A percentile compares a stretch with the other conserved stretches of the same genome.
Evolutionary conservation across 805 yeast genomes (phyloP).

Genomic region (Pichia insulana): DNA sequence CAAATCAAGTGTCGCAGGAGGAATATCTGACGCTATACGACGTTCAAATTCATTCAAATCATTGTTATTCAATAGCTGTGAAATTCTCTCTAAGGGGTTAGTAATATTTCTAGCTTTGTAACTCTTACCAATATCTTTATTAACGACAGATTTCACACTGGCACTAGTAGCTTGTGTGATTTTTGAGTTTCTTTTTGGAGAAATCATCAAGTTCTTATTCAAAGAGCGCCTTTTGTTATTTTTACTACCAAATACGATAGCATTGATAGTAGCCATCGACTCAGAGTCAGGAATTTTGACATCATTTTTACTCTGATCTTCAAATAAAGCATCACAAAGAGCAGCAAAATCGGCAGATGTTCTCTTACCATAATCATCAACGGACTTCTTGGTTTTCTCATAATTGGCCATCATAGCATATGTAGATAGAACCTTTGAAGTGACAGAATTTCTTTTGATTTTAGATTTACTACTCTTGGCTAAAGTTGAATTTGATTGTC

Average conservation of each 20-base stretch:
- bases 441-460: constrained; percentile 55
- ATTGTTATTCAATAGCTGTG: constrained; percentile 35
- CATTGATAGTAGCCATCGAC: constrained; percentile 44
- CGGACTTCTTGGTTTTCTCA: constrained; percentile 53
- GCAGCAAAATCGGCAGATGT: constrained; percentile 74
- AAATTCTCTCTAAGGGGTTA: constrained; percentile 26
- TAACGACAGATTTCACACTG: neutral
- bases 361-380: constrained; percentile 65
- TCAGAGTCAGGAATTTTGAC: constrained; percentile 27
- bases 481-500: neutral
- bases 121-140: too few species aligned
- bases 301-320: constrained; percentile 42
- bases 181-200: neutral
- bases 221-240: constrained; percentile 13
- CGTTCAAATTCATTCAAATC: constrained; percentile 38
- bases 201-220: constrained; percentile 3
- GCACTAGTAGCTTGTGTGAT: constrained; percentile 1
- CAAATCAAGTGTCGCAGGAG: constrained; percentile 21
- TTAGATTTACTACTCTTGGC: neutral
- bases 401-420: constrained; percentile 57
- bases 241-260: constrained; percentile 28
- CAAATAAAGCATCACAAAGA: constrained; percentile 67
- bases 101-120: constrained; percentile 18
- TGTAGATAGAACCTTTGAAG: constrained; percentile 60
- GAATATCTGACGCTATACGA: constrained; percentile 36